Percentiles rank a stretch among this genome's conserved stretches.
Evolutionary conservation across 2,329 filamentous ascomycete genomes (phyloP).

Genomic region (Colletotrichum navitas): DNA sequence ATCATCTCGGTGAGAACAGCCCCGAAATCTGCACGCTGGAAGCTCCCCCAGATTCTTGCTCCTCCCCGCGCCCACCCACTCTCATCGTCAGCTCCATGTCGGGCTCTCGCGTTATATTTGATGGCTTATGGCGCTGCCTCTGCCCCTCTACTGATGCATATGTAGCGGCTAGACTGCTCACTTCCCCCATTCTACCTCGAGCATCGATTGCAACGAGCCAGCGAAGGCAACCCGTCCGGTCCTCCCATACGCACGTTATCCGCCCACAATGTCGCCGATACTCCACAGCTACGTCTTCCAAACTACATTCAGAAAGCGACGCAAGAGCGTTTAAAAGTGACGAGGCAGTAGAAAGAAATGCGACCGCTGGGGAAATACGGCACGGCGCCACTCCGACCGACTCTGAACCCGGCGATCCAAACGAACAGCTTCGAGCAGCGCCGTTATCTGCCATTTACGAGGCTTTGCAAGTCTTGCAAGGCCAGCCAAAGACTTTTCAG

Average conservation of each 20-base stretch:
- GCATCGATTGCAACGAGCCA: slow-evolving; percentile 17
- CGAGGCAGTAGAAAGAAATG: neutral
- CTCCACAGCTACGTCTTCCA: slow-evolving; percentile 13
- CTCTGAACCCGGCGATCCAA: slow-evolving; percentile 33
- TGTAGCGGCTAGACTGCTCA: slow-evolving; percentile 52
- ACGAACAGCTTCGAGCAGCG: slow-evolving; percentile 47
- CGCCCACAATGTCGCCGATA: slow-evolving; percentile 23
- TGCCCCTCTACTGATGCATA: slow-evolving; percentile 66
- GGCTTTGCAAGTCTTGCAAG: slow-evolving; percentile 57
- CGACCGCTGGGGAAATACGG: neutral
- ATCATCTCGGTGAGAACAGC: slow-evolving; percentile 19
- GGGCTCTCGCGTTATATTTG: slow-evolving; percentile 57
- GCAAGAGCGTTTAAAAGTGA: neutral
- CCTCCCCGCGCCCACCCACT: neutral
- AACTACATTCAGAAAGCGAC: neutral
- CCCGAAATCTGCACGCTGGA: slow-evolving; percentile 16
- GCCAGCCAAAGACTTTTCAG: slow-evolving; percentile 53
- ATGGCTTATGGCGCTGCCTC: slow-evolving; percentile 74
- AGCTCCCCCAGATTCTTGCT: neutral
- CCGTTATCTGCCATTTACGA: slow-evolving; percentile 59
- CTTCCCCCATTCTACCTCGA: slow-evolving; percentile 42
- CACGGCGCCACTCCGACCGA: neutral
- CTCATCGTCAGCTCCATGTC: slow-evolving; percentile 50
- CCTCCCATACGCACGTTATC: neutral
- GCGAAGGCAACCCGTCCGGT: slow-evolving; percentile 14